Evolutionary conservation across 2,329 filamentous ascomycete species (phyloP).

Genomic region (Septoria linicola): DNA sequence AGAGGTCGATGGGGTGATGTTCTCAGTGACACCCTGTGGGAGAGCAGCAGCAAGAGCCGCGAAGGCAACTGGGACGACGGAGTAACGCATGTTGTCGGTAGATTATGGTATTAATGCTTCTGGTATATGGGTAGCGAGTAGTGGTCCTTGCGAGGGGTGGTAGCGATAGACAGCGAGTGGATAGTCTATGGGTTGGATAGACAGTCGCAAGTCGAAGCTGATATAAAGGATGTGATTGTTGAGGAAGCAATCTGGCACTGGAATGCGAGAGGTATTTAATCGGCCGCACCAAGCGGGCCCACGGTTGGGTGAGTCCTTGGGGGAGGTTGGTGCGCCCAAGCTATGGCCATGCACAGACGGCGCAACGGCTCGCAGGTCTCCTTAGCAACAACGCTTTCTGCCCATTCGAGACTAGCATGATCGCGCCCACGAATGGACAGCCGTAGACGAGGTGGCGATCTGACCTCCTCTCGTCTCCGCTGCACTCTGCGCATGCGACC

Average conservation of each 20-base stretch:
- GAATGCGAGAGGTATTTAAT: slow-evolving; percentile 30
- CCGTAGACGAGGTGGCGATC: slow-evolving; percentile 6
- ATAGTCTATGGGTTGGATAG: slow-evolving; percentile 30
- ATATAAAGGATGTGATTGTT: slow-evolving; percentile 27
- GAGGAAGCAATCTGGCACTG: slow-evolving; percentile 19
- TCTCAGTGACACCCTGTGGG: slow-evolving; percentile 46
- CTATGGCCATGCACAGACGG: slow-evolving; percentile 7
- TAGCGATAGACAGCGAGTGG: slow-evolving; percentile 32
- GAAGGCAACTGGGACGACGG: slow-evolving; percentile 45
- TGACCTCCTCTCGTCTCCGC: slow-evolving; percentile 1
- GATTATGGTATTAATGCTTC: slow-evolving; percentile 23
- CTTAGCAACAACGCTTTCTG: slow-evolving; percentile 16
- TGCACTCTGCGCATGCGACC: not conserved
- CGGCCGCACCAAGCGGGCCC: slow-evolving; percentile 14
- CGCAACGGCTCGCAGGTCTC: slow-evolving; percentile 11
- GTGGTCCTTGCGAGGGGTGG: slow-evolving; percentile 22
- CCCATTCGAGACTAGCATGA: not conserved
- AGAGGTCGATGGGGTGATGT: slow-evolving; percentile 46
- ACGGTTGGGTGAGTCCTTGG: slow-evolving; percentile 18
- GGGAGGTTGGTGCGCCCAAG: slow-evolving; percentile 18
- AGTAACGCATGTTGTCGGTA: slow-evolving; percentile 36
- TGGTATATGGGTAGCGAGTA: slow-evolving; percentile 28
- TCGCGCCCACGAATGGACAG: slow-evolving; percentile 5
- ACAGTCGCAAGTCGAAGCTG: slow-evolving; percentile 22
- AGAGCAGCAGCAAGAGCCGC: slow-evolving; percentile 42